phyloP scores from a whole-genome alignment of 23 red algal species.

The Cyanidioschyzon merolae region DNA sequence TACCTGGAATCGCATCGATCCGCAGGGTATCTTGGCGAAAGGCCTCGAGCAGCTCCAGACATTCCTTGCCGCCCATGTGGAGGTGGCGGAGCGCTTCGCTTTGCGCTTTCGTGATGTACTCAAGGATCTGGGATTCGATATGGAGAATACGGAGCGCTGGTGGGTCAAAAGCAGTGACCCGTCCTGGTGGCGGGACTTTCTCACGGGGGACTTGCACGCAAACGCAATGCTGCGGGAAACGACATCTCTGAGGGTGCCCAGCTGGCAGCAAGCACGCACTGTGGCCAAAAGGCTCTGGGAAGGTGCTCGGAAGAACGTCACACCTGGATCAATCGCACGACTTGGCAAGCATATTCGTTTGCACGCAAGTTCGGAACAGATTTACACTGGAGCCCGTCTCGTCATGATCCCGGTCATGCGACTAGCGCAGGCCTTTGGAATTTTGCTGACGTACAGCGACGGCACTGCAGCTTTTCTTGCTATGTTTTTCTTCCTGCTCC shows the following conservation, averaged over 20 bases:
- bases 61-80: background rate
- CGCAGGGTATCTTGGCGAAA: background rate
- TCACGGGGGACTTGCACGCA: background rate
- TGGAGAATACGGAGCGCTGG: constrained; percentile 5
- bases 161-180: constrained; percentile 5
- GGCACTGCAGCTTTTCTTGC: background rate
- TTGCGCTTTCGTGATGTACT: background rate
- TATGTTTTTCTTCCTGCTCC: background rate
- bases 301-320: background rate
- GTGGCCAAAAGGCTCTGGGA: background rate
- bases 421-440: background rate
- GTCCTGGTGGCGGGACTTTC: background rate
- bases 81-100: background rate
- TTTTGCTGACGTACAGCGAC: background rate
- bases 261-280: background rate
- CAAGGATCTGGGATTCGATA: background rate
- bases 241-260: background rate
- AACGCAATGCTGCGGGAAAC: background rate
- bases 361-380: background rate
- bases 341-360: background rate
- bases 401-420: background rate
- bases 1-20: background rate
- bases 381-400: background rate
- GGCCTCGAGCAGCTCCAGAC: constrained; percentile 1
- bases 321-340: background rate